Evolutionary conservation across 2,329 filamentous ascomycete species (phyloP).

Genomic region (Thermothelomyces thermophilus): DNA sequence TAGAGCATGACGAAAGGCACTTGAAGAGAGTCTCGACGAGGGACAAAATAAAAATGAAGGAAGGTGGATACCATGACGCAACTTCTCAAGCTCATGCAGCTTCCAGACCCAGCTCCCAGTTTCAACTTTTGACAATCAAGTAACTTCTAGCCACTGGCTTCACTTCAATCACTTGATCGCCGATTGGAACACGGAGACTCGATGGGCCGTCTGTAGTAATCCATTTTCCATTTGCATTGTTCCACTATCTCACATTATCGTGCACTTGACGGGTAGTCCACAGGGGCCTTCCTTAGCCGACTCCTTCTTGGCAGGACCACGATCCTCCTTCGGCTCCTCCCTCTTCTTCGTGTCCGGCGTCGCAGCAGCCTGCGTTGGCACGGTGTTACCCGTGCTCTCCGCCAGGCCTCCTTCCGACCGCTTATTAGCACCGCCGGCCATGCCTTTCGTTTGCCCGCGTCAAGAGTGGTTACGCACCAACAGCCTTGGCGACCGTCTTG

Average conservation of each 20-base stretch:
- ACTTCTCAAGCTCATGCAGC: no score
- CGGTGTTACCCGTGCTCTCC: not conserved
- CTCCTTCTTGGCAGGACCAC: not conserved
- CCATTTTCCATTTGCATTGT: not conserved
- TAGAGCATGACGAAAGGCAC: no score
- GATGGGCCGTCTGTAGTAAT: no score
- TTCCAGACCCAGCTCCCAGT: no score
- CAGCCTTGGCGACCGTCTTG: slow-evolving; percentile 62
- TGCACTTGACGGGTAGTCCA: slow-evolving; percentile 10
- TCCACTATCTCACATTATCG: slow-evolving; percentile 2
- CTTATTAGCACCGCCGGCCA: slow-evolving; percentile 19
- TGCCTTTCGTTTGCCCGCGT: not conserved
- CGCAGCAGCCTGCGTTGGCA: not conserved
- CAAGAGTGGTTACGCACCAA: slow-evolving; percentile 46
- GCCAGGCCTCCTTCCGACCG: slow-evolving; percentile 7
- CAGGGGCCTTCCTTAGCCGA: slow-evolving; percentile 8
- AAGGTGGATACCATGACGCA: no score
- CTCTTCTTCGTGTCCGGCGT: not conserved
- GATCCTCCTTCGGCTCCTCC: not conserved
- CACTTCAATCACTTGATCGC: no score
- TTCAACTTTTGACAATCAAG: no score
- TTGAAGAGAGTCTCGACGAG: no score
- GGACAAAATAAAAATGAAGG: no score
- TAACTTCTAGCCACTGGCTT: no score
- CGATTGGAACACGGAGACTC: no score